These are phyloP conservation scores for Cenchrus americanus DNA, from an alignment of 176 grass and related monocot genomes.

Conservation along the genomic window DNA sequence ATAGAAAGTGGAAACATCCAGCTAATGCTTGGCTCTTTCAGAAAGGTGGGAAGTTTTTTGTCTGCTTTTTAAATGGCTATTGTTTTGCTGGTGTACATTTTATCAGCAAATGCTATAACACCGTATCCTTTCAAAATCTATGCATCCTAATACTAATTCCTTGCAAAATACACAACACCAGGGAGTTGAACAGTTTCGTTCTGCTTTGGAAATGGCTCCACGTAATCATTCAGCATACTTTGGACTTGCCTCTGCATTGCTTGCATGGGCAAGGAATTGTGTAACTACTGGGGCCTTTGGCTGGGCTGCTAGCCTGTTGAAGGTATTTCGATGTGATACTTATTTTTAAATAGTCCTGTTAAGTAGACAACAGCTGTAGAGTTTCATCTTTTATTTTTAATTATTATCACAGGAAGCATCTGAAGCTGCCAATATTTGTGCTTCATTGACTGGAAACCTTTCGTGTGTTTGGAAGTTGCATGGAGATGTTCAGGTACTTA, in stretches of 20 bases:
- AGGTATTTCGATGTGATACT: constrained; percentile 63
- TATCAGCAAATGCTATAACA: constrained; percentile 18
- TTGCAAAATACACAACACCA: constrained; percentile 37
- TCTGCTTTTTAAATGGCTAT: constrained; percentile 11
- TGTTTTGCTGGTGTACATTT: constrained; percentile 29
- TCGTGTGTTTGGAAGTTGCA: constrained; percentile 94
- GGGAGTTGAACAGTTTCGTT: constrained; percentile 88
- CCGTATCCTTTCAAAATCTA: constrained; percentile 4
- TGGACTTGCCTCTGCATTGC: constrained; percentile 87
- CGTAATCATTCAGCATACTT: constrained; percentile 79
- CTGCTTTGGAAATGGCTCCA: constrained; percentile 77
- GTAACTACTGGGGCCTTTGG: constrained; percentile 73
- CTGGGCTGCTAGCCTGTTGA: constrained; percentile 83
- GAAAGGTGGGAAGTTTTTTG: constrained; percentile 70
- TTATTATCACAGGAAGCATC: constrained; percentile 69
- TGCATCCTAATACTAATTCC: constrained; percentile 23
- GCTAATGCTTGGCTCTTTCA: constrained; percentile 91
- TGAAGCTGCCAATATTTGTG: constrained; percentile 68
- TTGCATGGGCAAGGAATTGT: constrained; percentile 83
- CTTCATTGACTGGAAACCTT: constrained; percentile 68
- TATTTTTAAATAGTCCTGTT: constrained; percentile 7
- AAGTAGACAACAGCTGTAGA: background rate
- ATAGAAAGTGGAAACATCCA: constrained; percentile 94
- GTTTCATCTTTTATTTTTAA: constrained; percentile 3
- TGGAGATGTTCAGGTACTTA: constrained; percentile 70